Percentiles rank a stretch among this genome's conserved stretches.
phyloP scores from a whole-genome alignment of 768 basidiomycete species.

The Macrolepiota dolichaula region DNA sequence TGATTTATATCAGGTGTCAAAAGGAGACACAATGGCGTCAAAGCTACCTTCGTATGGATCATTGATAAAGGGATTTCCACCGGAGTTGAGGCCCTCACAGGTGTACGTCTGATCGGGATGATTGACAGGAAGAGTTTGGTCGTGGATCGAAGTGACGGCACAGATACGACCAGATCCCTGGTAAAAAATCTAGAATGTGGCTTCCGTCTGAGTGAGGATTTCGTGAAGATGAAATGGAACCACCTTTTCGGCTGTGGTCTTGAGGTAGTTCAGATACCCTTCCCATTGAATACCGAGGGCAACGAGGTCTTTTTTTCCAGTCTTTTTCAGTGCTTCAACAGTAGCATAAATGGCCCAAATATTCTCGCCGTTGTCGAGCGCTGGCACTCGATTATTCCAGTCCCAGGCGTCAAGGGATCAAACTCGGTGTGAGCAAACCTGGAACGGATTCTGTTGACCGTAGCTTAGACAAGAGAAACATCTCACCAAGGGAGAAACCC shows the following conservation, averaged over 20 bases:
- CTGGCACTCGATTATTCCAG: constrained; percentile 23
- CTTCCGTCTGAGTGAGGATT: neutral
- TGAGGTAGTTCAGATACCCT: constrained; percentile 18
- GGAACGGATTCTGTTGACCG: neutral
- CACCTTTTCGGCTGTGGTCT: constrained; percentile 14
- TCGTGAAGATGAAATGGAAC: neutral
- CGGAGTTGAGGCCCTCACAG: constrained; percentile 18
- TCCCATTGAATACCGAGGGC: constrained; percentile 17
- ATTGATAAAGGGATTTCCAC: constrained; percentile 17
- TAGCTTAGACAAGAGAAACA: neutral
- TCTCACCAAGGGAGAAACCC: constrained; percentile 23
- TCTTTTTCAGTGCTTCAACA: constrained; percentile 16
- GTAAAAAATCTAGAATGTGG: constrained; percentile 18
- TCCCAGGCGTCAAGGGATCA: constrained; percentile 19
- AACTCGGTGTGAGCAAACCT: constrained; percentile 19
- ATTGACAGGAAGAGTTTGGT: constrained; percentile 18
- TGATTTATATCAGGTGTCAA: too few species aligned
- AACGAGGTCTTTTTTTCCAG: constrained; percentile 11
- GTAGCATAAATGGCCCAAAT: constrained; percentile 22
- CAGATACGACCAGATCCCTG: constrained; percentile 20
- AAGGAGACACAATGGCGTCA: neutral
- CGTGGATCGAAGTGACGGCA: constrained; percentile 18
- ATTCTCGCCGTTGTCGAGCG: constrained; percentile 22
- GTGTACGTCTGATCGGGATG: constrained; percentile 19
- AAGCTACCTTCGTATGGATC: constrained; percentile 21